phyloP scores from a whole-genome alignment of 1,284 basidiomycete genomes.

The Phlebopus sp. region DNA sequence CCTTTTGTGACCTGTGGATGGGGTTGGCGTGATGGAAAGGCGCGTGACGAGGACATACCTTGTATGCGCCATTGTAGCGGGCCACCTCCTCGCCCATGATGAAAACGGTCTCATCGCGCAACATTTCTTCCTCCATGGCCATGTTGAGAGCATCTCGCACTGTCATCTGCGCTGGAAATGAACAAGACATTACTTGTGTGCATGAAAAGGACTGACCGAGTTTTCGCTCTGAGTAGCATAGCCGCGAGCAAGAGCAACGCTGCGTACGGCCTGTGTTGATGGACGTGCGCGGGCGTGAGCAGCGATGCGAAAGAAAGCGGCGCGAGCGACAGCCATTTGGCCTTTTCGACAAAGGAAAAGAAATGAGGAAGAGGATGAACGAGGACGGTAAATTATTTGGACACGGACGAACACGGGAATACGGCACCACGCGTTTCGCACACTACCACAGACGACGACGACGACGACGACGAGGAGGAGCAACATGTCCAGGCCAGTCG shows the following conservation, averaged over 20 bases:
- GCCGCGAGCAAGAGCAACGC: conserved; percentile 46
- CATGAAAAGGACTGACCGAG: conserved; percentile 41
- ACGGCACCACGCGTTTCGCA: conserved; percentile 2
- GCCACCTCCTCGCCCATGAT: conserved; percentile 98
- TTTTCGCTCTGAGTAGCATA: conserved; percentile 66
- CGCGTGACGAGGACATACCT: conserved; percentile 50
- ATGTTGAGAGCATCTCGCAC: conserved; percentile 97
- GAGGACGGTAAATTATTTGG: conserved; percentile 25
- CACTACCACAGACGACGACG: too few relatives aligned
- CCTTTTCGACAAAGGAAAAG: conserved; percentile 24
- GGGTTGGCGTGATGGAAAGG: conserved; percentile 6
- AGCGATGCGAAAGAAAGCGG: conserved; percentile 62
- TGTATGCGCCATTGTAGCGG: conserved; percentile 99
- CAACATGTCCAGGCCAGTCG: conserved; percentile 43
- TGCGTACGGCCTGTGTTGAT: conserved; percentile 40
- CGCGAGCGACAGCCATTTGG: conserved; percentile 61
- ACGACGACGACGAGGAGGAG: too few relatives aligned
- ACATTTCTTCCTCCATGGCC: conserved; percentile 99
- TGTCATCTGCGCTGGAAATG: conserved; percentile 69
- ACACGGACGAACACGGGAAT: conserved; percentile 28
- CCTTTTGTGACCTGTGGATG: conserved; percentile 86
- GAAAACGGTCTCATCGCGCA: conserved; percentile 93
- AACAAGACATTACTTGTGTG: conserved; percentile 2
- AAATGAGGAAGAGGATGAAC: conserved; percentile 28
- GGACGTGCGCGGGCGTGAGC: conserved; percentile 39